phyloP scores from a whole-genome alignment of 1,139 yeast species.

The Zygosaccharomyces pseudobailii region DNA sequence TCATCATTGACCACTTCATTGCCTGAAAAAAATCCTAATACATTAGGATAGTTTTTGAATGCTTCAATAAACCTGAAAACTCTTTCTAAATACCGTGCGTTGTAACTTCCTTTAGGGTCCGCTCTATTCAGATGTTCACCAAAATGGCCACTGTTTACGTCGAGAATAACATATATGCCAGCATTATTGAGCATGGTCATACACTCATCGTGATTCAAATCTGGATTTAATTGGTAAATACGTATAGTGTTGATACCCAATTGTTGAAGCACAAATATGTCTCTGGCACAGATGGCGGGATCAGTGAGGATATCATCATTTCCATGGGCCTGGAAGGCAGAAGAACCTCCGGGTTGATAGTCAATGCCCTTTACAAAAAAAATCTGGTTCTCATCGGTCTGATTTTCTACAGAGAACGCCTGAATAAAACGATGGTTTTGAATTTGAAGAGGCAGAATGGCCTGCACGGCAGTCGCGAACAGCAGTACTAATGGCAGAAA shows the following conservation, averaged over 20 bases:
- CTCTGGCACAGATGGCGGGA: slow-evolving; percentile 68
- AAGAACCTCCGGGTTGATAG: slow-evolving; percentile 71
- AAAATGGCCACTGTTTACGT: slow-evolving; percentile 72
- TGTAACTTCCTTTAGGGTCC: slow-evolving; percentile 67
- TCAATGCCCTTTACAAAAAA: slow-evolving; percentile 58
- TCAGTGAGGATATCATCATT: slow-evolving; percentile 68
- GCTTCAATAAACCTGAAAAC: slow-evolving; percentile 79
- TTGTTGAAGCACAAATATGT: slow-evolving; percentile 69
- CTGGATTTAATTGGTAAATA: slow-evolving; percentile 72
- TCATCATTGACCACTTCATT: slow-evolving; percentile 87
- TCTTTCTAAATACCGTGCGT: no score
- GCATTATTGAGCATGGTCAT: slow-evolving; percentile 82
- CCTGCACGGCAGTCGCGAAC: slow-evolving; percentile 25
- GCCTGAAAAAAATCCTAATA: slow-evolving; percentile 89
- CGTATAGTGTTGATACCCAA: slow-evolving; percentile 71
- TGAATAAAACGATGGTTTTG: slow-evolving; percentile 46
- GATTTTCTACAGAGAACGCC: slow-evolving; percentile 35
- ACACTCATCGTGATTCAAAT: slow-evolving; percentile 77
- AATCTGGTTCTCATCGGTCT: slow-evolving; percentile 42
- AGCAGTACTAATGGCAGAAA: neutral
- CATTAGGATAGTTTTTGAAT: slow-evolving; percentile 75
- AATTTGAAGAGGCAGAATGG: slow-evolving; percentile 44
- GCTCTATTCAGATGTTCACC: slow-evolving; percentile 69
- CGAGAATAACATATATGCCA: slow-evolving; percentile 82
- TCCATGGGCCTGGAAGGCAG: slow-evolving; percentile 43